Evolutionary conservation across 2,329 filamentous ascomycete species (phyloP), one percentile per base, ranked within the genome.

Genomic region (Botrytis tulipae): DNA sequence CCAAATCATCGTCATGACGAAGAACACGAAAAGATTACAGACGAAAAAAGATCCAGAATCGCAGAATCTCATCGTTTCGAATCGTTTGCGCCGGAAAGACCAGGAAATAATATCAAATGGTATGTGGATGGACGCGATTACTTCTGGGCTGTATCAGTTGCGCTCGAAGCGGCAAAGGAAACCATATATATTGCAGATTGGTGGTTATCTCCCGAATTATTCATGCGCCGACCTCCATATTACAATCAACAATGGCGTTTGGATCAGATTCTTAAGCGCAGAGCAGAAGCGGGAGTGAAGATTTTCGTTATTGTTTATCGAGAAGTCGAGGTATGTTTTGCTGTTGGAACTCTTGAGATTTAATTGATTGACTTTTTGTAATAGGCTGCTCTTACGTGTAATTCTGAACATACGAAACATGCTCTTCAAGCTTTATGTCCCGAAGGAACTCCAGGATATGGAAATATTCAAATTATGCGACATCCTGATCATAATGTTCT

Each of bases 81-180:
- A n/a, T 97, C 93, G 6, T 99, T 93, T 83, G 97, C 97, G 54
- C 95, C 95, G 0, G 91, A 95, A 81, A 90, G 91, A 61, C 90
- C 95, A 18, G 92, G 91, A 42, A 98, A 98, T 82, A 86, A 92
- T 73, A 87, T 96, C 81, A 98, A 98, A 84, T 99, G 95, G 95
- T 98, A 98, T 83, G 93, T 98, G 18, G 96, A 98, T 81, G 96
- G 94, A 4, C 87, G 94, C 75, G 93, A 98, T 83, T 99, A 99
- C 83, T 97, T 96, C 82, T 97, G 94, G 91, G 92, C 96, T 29
- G 94, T 99, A 18, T 97, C 94, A 0, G 90, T 91, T 48, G 95
- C 95, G 0, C 86, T 98, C n/a, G 95, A 98, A 76, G 87, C 91
- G 74, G 96, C 96, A 54, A 92, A 92, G 80, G 95, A 98, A 83